phyloP scores from a whole-genome alignment of 2,329 filamentous ascomycete genomes.

The Fusarium secorum region DNA sequence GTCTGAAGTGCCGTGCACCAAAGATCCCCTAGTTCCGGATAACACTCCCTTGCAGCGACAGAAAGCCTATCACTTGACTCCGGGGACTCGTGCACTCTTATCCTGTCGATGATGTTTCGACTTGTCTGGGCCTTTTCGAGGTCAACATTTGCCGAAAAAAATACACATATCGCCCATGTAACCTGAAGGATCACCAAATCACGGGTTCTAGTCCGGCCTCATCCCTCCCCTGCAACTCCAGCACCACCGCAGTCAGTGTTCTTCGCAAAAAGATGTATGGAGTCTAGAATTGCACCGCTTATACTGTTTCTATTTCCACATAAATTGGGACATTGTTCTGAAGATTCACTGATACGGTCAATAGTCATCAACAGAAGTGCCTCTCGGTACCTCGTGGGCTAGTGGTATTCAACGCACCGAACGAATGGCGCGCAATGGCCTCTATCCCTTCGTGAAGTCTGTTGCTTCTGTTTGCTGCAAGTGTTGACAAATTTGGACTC shows the following conservation, averaged over 20 bases:
- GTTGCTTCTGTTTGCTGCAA: background rate
- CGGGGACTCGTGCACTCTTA: too few relatives aligned
- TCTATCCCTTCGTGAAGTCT: background rate
- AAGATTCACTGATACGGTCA: background rate
- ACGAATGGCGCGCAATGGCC: background rate
- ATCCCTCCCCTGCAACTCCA: conserved; percentile 12
- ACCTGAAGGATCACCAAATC: conserved; percentile 2
- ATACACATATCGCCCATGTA: background rate
- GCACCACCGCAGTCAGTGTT: background rate
- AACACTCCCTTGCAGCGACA: conserved; percentile 18
- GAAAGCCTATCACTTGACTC: background rate
- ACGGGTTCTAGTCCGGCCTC: background rate
- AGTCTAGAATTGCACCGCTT: too few relatives aligned
- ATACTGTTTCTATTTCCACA: too few relatives aligned
- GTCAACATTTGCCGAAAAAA: background rate
- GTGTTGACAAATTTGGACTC: background rate
- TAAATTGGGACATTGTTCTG: background rate
- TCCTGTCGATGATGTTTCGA: background rate
- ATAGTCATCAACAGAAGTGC: background rate
- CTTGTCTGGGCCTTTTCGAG: background rate
- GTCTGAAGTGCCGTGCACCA: background rate
- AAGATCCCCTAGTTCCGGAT: background rate
- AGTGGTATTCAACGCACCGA: background rate
- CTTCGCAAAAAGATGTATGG: background rate
- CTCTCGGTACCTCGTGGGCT: background rate